Evolutionary conservation across 768 basidiomycete species (phyloP).

Genomic region (Mycena galericulata): DNA sequence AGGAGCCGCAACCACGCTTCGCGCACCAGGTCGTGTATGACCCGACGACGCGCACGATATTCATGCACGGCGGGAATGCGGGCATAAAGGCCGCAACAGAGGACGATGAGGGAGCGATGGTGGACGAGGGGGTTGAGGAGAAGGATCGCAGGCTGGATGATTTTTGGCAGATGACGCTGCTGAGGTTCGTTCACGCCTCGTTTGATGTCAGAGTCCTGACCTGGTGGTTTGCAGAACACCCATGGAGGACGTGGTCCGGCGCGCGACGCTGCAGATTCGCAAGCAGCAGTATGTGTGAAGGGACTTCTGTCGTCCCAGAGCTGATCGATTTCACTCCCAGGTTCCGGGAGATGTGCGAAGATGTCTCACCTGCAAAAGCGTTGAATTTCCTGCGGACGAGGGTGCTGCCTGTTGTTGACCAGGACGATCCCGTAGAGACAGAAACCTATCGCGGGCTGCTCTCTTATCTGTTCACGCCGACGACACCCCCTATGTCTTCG

Average conservation of each 20-base stretch:
- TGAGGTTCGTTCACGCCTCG: constrained; percentile 59
- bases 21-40: constrained; percentile 87
- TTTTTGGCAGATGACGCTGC: constrained; percentile 80
- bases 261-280: constrained; percentile 72
- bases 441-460: constrained; percentile 74
- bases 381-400: constrained; percentile 78
- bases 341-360: constrained; percentile 87
- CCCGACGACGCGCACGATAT: constrained; percentile 63
- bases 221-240: constrained; percentile 59
- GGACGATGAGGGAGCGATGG: constrained; percentile 22
- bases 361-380: constrained; percentile 69
- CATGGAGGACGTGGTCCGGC: constrained; percentile 71
- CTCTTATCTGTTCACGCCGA: constrained; percentile 67
- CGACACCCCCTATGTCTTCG: constrained; percentile 38
- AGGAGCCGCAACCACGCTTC: constrained; percentile 72
- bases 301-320: background rate
- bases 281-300: constrained; percentile 72
- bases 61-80: constrained; percentile 84
- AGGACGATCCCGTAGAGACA: constrained; percentile 70
- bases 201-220: background rate
- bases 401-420: constrained; percentile 79
- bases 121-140: constrained; percentile 40
- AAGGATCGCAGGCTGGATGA: constrained; percentile 73
- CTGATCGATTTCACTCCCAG: constrained; percentile 48
- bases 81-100: constrained; percentile 49